Conservation (phyloP, 2,329 filamentous ascomycete species). For the Xylaria sp. region DNA sequence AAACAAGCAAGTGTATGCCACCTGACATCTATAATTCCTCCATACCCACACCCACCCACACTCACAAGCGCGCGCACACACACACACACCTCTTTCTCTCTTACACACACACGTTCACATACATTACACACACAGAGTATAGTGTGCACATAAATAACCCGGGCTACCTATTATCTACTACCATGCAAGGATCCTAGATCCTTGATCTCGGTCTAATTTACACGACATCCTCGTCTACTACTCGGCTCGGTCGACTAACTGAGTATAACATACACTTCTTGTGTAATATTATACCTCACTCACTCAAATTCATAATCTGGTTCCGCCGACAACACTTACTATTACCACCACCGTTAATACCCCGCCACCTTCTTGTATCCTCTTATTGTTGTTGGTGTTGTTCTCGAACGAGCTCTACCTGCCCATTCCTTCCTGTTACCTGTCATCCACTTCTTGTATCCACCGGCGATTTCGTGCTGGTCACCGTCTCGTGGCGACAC, state of each 20-base stretch:
- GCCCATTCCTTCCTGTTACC: constrained; percentile 19
- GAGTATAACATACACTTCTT: constrained; percentile 19
- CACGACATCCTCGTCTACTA: constrained; percentile 23
- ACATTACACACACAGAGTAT: not conserved
- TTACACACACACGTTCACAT: not conserved
- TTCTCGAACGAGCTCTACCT: constrained; percentile 1
- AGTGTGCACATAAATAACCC: constrained; percentile 13
- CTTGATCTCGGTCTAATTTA: constrained; percentile 35
- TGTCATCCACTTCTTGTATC: constrained; percentile 20
- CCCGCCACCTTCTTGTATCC: not conserved
- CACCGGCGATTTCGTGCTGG: constrained; percentile 33
- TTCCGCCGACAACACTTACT: not conserved
- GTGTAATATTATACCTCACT: constrained; percentile 20
- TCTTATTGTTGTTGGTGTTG: constrained; percentile 1
- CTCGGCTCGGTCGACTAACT: constrained; percentile 21
- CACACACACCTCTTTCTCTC: not conserved
- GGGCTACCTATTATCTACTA: constrained; percentile 19
- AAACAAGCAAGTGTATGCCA: constrained; percentile 23
- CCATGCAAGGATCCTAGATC: constrained; percentile 33
- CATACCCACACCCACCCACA: constrained; percentile 19
- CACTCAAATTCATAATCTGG: too few relatives aligned
- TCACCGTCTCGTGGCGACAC: constrained; percentile 38
- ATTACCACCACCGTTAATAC: not conserved
- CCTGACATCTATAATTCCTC: constrained; percentile 34
- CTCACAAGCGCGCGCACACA: not conserved